Percentiles rank a stretch among this genome's conserved stretches.
Evolutionary conservation across 23 red algal genomes (phyloP).

Genomic region (Gracilaria domingensis): DNA sequence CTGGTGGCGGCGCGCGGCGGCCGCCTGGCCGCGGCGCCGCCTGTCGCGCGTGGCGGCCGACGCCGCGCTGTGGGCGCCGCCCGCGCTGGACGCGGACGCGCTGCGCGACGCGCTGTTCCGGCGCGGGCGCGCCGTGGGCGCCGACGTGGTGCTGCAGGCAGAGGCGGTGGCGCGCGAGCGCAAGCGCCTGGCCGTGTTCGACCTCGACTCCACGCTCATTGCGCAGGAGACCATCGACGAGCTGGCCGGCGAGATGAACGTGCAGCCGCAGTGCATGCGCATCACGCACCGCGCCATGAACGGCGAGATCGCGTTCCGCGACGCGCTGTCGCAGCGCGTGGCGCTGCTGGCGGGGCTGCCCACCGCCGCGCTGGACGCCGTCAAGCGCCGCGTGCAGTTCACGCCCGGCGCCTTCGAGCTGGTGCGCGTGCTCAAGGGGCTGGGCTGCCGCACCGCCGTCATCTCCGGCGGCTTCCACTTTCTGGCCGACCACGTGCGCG

Average conservation of each 20-base stretch:
- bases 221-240: slow-evolving; percentile 83
- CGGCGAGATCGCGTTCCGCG: slow-evolving; percentile 78
- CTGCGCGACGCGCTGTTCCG: slow-evolving; percentile 34
- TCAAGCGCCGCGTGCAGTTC: slow-evolving; percentile 48
- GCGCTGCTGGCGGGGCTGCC: slow-evolving; percentile 57
- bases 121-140: neutral
- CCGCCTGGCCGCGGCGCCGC: neutral
- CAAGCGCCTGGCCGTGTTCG: slow-evolving; percentile 90
- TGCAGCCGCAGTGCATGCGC: slow-evolving; percentile 8
- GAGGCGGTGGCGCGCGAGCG: slow-evolving; percentile 2
- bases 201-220: slow-evolving; percentile 89
- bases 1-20: neutral
- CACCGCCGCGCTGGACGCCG: slow-evolving; percentile 26
- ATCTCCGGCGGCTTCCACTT: slow-evolving; percentile 79
- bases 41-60: slow-evolving; percentile 17
- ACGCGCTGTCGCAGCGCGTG: slow-evolving; percentile 71
- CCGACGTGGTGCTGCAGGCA: slow-evolving; percentile 64
- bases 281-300: slow-evolving; percentile 88
- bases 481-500: slow-evolving; percentile 75
- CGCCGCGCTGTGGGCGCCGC: neutral
- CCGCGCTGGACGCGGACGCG: slow-evolving; percentile 31
- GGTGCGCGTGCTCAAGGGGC: slow-evolving; percentile 18
- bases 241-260: slow-evolving; percentile 52
- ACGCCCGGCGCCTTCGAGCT: slow-evolving; percentile 70
- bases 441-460: slow-evolving; percentile 65